phyloP scores from a whole-genome alignment of 106 monocot genomes.

The Allium cepa region DNA sequence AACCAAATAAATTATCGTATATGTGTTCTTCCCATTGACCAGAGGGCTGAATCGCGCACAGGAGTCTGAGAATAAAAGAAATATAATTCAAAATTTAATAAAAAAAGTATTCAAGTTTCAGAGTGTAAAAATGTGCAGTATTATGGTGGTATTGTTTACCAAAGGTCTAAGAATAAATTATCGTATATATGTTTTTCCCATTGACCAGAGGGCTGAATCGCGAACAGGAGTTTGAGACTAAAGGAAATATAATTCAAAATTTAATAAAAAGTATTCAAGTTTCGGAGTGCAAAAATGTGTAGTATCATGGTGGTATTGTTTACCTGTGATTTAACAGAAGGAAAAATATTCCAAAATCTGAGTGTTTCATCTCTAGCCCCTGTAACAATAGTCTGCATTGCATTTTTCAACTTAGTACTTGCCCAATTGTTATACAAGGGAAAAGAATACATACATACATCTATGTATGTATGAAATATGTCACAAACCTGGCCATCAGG shows the following conservation, averaged over 20 bases:
- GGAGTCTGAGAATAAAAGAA: no score
- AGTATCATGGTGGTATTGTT: neutral
- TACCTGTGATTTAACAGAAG: constrained; percentile 64
- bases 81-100: no score
- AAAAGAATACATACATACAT: no score
- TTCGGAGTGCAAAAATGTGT: neutral
- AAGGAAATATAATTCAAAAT: neutral
- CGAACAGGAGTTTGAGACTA: constrained; percentile 31
- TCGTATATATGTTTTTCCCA: constrained; percentile 53
- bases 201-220: constrained; percentile 42
- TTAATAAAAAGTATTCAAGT: no score
- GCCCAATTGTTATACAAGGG: no score
- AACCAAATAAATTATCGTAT: neutral
- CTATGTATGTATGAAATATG: neutral
- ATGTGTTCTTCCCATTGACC: no score
- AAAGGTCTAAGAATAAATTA: no score
- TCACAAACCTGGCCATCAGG: constrained; percentile 77
- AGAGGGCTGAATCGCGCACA: no score
- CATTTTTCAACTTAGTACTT: no score
- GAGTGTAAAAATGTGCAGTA: no score
- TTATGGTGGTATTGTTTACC: no score
- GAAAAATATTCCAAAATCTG: constrained; percentile 94
- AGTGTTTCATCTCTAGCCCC: constrained; percentile 96
- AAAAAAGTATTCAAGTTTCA: no score
- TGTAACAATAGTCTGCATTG: constrained; percentile 75